These are phyloP conservation scores for Patellifolia procumbens DNA, from an alignment of 179 eudicot species.

Conservation along the genomic window DNA sequence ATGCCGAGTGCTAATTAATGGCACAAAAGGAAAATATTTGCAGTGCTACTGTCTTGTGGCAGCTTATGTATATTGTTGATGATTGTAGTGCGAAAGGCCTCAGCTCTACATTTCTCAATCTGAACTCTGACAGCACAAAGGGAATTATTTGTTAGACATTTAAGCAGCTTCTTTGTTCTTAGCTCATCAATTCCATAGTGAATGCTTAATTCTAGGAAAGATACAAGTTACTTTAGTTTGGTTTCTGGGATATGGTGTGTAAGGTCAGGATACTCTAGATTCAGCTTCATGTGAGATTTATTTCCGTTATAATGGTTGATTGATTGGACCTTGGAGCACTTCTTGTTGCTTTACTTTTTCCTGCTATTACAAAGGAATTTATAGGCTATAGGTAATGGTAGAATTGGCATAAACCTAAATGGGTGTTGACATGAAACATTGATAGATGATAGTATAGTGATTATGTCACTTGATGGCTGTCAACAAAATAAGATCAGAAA, in stretches of 20 bases:
- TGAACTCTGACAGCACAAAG: not conserved
- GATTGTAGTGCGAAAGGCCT: not conserved
- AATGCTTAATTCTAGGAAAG: slow-evolving; percentile 1
- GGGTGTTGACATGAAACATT: not conserved
- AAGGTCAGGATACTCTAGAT: not conserved
- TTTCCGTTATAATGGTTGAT: not conserved
- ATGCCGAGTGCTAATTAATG: not conserved
- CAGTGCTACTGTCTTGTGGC: not conserved
- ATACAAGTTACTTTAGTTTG: not conserved
- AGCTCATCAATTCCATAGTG: not conserved
- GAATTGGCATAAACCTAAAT: not conserved
- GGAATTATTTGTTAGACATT: not conserved
- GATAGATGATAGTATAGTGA: not conserved
- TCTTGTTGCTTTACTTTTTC: not conserved
- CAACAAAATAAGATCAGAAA: not conserved
- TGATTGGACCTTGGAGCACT: not conserved
- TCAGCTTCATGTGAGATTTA: not conserved
- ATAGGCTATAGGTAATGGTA: not conserved
- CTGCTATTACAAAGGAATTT: not conserved
- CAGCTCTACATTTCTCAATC: not conserved
- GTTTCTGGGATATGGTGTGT: not conserved
- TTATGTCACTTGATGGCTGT: not conserved
- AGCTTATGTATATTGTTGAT: not conserved
- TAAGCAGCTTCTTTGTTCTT: not conserved
- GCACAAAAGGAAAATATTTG: not conserved